Evolutionary conservation across 352 stramenopile genomes (phyloP).

Genomic region (Phytophthora chlamydospora): DNA sequence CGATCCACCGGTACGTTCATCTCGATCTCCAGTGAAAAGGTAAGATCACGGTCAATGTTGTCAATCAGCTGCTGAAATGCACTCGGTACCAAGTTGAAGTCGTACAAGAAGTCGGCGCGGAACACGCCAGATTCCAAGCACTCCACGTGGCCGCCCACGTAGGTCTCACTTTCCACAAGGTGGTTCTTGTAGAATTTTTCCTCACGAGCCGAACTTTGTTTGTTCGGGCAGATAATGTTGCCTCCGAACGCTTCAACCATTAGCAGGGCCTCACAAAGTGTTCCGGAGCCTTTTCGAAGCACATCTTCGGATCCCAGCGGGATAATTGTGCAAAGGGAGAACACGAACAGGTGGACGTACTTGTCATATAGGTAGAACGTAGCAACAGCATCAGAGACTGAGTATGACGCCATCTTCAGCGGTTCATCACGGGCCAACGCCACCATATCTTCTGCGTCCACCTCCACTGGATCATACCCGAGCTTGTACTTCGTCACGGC

Average conservation of each 20-base stretch:
- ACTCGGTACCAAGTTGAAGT: conserved; percentile 95
- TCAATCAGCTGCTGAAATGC: conserved; percentile 97
- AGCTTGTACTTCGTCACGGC: conserved; percentile 99
- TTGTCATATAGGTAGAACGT: conserved; percentile 99
- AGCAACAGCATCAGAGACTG: conserved; percentile 99
- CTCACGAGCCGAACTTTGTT: conserved; percentile 89
- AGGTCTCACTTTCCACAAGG: conserved; percentile 98
- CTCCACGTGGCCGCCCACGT: conserved; percentile 99
- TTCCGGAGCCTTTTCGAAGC: conserved; percentile 95
- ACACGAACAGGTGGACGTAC: conserved; percentile 99
- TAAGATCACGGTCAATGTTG: conserved; percentile 97
- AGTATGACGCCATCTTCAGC: conserved; percentile 99
- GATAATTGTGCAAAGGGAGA: conserved; percentile 99
- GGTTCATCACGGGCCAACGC: conserved; percentile 94
- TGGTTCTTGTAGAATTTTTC: conserved; percentile 93
- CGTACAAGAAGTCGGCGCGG: conserved; percentile 96
- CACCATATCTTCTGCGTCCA: conserved; percentile 99
- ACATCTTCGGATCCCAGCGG: conserved; percentile 98
- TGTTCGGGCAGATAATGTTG: conserved; percentile 99
- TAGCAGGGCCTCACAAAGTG: conserved; percentile 98
- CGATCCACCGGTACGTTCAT: conserved; percentile 89
- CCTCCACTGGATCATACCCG: conserved; percentile 97
- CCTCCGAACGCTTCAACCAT: conserved; percentile 98
- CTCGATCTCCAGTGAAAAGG: conserved; percentile 96
- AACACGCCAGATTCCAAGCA: conserved; percentile 99